Percentiles rank a stretch among this genome's conserved stretches.
Conservation (phyloP, 2,329 filamentous ascomycete genomes). For the Rhinocladiella mackenziei region DNA sequence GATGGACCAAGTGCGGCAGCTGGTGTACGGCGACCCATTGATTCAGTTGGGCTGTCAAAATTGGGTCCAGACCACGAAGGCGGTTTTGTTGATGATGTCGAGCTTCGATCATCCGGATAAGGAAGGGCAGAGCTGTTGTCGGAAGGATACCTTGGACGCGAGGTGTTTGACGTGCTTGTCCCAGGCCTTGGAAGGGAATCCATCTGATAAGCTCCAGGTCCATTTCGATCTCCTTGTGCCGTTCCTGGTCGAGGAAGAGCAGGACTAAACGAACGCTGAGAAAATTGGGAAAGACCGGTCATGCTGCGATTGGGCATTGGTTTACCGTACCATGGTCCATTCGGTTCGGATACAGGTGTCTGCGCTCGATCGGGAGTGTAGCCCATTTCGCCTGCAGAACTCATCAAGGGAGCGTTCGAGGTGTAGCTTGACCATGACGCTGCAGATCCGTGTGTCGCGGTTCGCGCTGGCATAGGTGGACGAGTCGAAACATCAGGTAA, state of each 20-base stretch:
- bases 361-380: constrained; percentile 34
- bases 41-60: constrained; percentile 10
- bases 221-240: constrained; percentile 29
- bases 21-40: constrained; percentile 18
- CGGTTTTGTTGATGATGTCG: constrained; percentile 15
- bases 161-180: constrained; percentile 24
- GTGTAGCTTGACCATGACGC: constrained; percentile 55
- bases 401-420: constrained; percentile 60
- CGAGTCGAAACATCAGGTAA: constrained; percentile 47
- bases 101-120: constrained; percentile 22
- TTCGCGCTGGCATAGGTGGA: constrained; percentile 35
- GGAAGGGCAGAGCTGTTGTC: constrained; percentile 21
- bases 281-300: constrained; percentile 30
- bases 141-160: constrained; percentile 19
- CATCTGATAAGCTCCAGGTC: constrained; percentile 31
- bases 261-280: constrained; percentile 31
- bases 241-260: constrained; percentile 27
- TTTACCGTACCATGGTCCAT: constrained; percentile 25
- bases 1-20: constrained; percentile 11
- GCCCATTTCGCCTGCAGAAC: constrained; percentile 59
- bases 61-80: constrained; percentile 18
- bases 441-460: constrained; percentile 54
- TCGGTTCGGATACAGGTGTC: constrained; percentile 29
- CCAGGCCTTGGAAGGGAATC: constrained; percentile 31
- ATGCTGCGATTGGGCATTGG: constrained; percentile 22